Evolutionary conservation across 768 basidiomycete species (phyloP).

Genomic region (Leccinellum rugosiceps): DNA sequence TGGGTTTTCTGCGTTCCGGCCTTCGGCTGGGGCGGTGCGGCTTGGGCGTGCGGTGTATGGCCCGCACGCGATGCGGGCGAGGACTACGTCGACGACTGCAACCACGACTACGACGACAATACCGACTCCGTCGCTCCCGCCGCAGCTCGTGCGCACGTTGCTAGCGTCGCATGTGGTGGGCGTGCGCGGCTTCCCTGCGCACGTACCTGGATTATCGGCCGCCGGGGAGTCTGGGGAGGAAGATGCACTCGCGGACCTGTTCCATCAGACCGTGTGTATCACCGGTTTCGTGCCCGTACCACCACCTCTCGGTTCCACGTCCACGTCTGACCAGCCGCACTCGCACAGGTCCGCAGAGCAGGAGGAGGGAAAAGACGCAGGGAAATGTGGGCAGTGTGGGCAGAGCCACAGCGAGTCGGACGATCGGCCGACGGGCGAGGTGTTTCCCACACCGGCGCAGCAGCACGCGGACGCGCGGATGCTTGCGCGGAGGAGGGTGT

Average conservation of each 20-base stretch:
- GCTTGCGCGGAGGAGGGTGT: constrained; percentile 29
- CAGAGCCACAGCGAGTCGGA: background rate
- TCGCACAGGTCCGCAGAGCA: background rate
- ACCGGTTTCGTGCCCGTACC: constrained; percentile 40
- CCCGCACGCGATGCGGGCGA: constrained; percentile 11
- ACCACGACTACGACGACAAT: background rate
- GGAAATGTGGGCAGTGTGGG: background rate
- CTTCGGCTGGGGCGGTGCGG: constrained; percentile 25
- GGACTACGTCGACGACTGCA: no score
- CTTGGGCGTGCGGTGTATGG: constrained; percentile 18
- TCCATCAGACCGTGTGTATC: constrained; percentile 42
- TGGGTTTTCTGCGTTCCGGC: constrained; percentile 7
- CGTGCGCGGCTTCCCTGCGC: constrained; percentile 16
- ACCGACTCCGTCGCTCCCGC: constrained; percentile 34
- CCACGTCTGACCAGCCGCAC: background rate
- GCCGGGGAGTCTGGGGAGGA: constrained; percentile 24
- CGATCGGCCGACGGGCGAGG: background rate
- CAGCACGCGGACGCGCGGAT: constrained; percentile 25
- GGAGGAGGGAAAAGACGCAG: background rate
- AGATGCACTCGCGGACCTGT: constrained; percentile 34
- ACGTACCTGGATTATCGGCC: constrained; percentile 14
- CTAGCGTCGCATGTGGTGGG: constrained; percentile 17
- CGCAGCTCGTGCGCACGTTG: constrained; percentile 28
- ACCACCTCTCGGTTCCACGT: constrained; percentile 9
- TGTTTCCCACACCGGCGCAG: constrained; percentile 13